Conservation (phyloP, 1,139 yeast species). For the Nakaseomyces kungkrabaensis region DNA sequence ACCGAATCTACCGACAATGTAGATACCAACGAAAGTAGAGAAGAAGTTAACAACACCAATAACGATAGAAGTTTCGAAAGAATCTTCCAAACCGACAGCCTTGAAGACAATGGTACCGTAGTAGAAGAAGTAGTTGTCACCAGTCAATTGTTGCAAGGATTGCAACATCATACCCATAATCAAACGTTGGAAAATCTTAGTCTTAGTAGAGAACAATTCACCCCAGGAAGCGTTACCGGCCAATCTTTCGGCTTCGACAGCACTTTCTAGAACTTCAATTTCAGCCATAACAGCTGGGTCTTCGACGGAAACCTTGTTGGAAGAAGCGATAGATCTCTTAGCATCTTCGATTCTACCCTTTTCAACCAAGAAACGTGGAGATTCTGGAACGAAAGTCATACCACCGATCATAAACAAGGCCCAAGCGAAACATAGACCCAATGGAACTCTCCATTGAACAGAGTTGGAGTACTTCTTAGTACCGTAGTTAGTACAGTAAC, state of each 20-base stretch:
- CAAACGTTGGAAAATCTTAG: constrained; percentile 44
- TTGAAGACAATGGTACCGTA: constrained; percentile 70
- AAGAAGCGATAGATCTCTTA: constrained; percentile 46
- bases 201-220: constrained; percentile 57
- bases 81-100: constrained; percentile 64
- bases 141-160: constrained; percentile 68
- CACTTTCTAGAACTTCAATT: constrained; percentile 50
- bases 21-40: constrained; percentile 61
- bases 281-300: constrained; percentile 51
- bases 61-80: constrained; percentile 68
- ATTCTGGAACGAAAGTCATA: constrained; percentile 64
- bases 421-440: constrained; percentile 44
- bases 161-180: constrained; percentile 55
- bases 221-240: constrained; percentile 65
- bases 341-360: constrained; percentile 49
- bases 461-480: constrained; percentile 39
- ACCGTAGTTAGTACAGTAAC: constrained; percentile 55
- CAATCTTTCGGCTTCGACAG: constrained; percentile 50
- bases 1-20: constrained; percentile 59
- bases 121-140: constrained; percentile 75
- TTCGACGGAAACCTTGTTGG: constrained; percentile 47
- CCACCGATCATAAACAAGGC: constrained; percentile 39
- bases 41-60: constrained; percentile 72
- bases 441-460: constrained; percentile 56
- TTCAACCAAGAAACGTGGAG: constrained; percentile 63